Evolutionary conservation across 352 stramenopile genomes (phyloP), one percentile per base, ranked within the genome.

Genomic region (Pythium volutum): DNA sequence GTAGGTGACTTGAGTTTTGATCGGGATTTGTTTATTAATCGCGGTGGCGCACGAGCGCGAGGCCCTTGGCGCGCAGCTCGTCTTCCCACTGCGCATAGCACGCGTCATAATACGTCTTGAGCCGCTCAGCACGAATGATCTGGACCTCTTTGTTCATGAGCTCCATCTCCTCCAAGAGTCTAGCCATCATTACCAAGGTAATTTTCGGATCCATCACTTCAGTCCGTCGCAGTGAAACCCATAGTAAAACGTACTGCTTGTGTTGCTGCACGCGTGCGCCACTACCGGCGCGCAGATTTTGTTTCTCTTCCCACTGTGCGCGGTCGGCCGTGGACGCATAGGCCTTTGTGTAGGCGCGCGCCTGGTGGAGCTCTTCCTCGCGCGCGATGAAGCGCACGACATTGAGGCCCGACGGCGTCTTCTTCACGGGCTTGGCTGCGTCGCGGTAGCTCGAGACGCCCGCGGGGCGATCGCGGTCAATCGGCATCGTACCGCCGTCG

Each of bases 11-110:
- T 31, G 6, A 53, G 6, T 53, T 1, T 38, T 22, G 27, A 22
- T 4, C 18, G 12, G 16, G 9, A n/a, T 33, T 20, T 45, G 2
- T 43, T 25, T 48, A 34, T 77, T 74, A 93, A 57, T 93, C 84
- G 27, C 81, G 75, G 46, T 87, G 74, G 23, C 79, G 77, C 22
- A 91, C 66, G 33, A 93, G 68, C n/a, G 84, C 84, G 15, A 93
- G 63, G 0, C 81, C 84, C n/a, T 79, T 75, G 25, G 79, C 77
- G 38, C 79, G 78, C 5, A 93, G 67, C 47, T 91, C 77, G 26
- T 81, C 64, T 51, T 93, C 84, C 84, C 84, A 91, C 78, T 88
- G 74, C 55, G 81, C 69, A 55, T 91, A 93, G 67, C 81, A 93
- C 14, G 49, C 74, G 34, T 89, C 77, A 50, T 90, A 93, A 57